Evolutionary conservation across 495 filamentous ascomycete species (phyloP), one percentile per base, ranked within the genome.

Genomic region (Xanthoparmelia taractica): DNA sequence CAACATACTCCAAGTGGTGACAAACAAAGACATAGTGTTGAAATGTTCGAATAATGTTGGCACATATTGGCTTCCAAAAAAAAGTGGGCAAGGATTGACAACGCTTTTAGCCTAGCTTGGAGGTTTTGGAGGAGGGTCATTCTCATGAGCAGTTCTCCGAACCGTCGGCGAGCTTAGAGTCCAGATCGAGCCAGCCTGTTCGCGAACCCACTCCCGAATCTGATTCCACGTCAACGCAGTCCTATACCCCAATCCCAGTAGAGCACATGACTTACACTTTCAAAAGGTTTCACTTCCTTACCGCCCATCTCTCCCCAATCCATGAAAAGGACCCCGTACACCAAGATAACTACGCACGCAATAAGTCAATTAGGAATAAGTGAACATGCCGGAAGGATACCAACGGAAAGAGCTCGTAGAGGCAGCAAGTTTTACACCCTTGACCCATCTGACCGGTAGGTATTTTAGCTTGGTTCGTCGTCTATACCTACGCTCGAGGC

Each of bases 311-410:
- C 20, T 63, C 81, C 80, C 85, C 85, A 91, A 61, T 96, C 86
- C 82, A 91, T 84, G 67, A 89, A 92, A 12, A 96, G 77, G 33
- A 92, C 77, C 8, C 83, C 77, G 71, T 92, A 96, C n/a, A 84
- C 71, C 17, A 87, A 34, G 12, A 93, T 81, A 70, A 80, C 88
- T 92, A 71, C 36, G 52, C 25, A 37, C n/a, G 33, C 17, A 12
- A 27, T 63, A 23, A 65, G 58, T 36, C 62, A 25, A 17, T 25
- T 10, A 40, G 33, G 52, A n/a, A 12, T 59, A 64, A 1, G 13
- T 48, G 56, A 36, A 17, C 38, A 29, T 23, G 13, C 7, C 25
- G 17, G 8, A 48, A 43, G 31, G 8, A 52, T 58, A 74, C 86
- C 70, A 65, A 94, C 91, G 81, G 52, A 82, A 75, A 52, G 86